Base-by-base conservation (phyloP, 2,329 filamentous ascomycete species). In the Plectosphaerella plurivora region DNA sequence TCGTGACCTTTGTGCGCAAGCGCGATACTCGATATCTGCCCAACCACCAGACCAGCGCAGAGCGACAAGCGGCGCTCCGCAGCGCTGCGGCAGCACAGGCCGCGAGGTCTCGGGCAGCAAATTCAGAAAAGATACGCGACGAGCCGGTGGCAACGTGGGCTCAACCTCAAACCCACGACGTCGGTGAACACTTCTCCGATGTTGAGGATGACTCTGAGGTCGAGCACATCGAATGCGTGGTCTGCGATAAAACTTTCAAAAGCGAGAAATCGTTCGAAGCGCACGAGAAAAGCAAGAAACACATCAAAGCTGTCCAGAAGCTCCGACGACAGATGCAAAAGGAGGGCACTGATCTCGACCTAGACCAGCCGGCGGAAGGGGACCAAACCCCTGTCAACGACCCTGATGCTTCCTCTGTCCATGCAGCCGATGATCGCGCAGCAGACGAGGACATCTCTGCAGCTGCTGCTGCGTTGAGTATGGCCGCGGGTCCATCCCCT, bases 211-310 rank as follows among this genome's bases (percentile, higher is more conserved):
- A 81, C 24, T 74, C 77, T n/a, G 76, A 75, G 49, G 66, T 79
- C 4, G 79, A 87, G 58, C 73, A 83, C 28, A 81, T 89, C 50
- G 86, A 86, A 61, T 97, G 94, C 65, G 81, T 87, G 3, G 81
- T 84, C 5, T 97, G 94, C 68, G 81, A 84, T 59, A 90, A 88
- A 59, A 79, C 72, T 0, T 99, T 97, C 71, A 83, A 97, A 70
- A 97, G 92, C 63, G 89, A 96, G 65, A 91, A 91, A 59, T 93
- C 97, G 64, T 91, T 88, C 55, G 86, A 95, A 62, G 87, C 88
- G 3, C 94, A 99, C 63, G 92, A 97, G 72, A 91, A 88, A 72
- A 97, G 93, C 76, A 99, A 96, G 68, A 99, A 97, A 70, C 94
- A 99, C 63, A 71, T 86, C 55, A 97, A 96, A 66, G 87, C 91